A percentile compares a stretch with the other conserved stretches of the same genome.
Evolutionary conservation across 129 eudicot genomes (phyloP).

Genomic region (Kitagawia praeruptora): DNA sequence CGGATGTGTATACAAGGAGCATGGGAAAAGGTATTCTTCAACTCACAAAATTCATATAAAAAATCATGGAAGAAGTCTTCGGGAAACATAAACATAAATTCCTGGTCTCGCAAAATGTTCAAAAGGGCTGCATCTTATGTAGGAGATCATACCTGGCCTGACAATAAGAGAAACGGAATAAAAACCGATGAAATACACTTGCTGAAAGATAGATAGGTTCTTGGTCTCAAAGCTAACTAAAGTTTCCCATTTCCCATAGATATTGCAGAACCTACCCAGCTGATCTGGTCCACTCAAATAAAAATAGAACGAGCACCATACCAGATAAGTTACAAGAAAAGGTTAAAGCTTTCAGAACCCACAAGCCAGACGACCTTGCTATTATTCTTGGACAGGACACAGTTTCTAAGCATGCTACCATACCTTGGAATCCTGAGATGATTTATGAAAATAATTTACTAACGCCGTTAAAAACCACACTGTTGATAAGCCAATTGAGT

Average conservation of each 20-base stretch:
- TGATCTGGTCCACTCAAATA: too few species aligned
- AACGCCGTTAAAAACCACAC: conserved; percentile 18
- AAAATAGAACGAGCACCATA: too few species aligned
- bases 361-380: conserved; percentile 55
- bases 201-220: conserved; percentile 34
- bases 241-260: too few species aligned
- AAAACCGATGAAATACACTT: conserved; percentile 29
- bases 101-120: conserved; percentile 22
- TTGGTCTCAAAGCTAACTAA: conserved; percentile 37
- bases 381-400: conserved; percentile 57
- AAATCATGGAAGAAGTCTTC: conserved; percentile 33
- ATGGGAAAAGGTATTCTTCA: conserved; percentile 20
- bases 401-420: conserved; percentile 29
- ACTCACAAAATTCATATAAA: conserved; percentile 8
- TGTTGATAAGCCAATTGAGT: conserved; percentile 14
- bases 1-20: conserved; percentile 20
- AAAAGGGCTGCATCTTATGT: conserved; percentile 17
- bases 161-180: conserved; percentile 17
- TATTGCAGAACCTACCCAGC: too few species aligned
- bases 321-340: conserved; percentile 11
- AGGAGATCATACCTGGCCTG: conserved; percentile 26
- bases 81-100: conserved; percentile 26
- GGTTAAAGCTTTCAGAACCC: conserved; percentile 16
- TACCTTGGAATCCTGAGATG: conserved; percentile 63
- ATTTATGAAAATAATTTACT: conserved; percentile 24